These are phyloP conservation scores for Phialophora expanda DNA, from an alignment of 2,329 filamentous ascomycete species.

Conservation along the genomic window DNA sequence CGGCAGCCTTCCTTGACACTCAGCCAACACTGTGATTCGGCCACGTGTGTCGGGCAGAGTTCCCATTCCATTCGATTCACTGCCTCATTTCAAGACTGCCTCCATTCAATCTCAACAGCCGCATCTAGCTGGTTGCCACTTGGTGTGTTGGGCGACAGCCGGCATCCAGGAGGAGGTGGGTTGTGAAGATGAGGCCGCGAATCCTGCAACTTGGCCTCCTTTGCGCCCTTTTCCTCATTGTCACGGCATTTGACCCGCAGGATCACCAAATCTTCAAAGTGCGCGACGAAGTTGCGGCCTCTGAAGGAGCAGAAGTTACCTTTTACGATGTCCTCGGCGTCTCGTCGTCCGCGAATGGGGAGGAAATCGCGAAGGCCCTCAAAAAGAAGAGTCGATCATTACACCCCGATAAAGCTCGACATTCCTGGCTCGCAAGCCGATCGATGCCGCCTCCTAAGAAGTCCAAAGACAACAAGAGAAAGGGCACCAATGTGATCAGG, in stretches of 20 bases:
- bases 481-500: conserved; percentile 70
- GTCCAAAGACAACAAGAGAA: conserved; percentile 60
- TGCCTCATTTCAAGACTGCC: conserved; percentile 16
- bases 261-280: conserved; percentile 98
- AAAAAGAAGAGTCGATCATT: conserved; percentile 81
- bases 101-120: conserved; percentile 1
- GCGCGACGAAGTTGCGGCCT: conserved; percentile 78
- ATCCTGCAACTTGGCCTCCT: conserved; percentile 68
- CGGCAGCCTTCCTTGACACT: conserved; percentile 17
- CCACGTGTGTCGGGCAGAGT: conserved; percentile 34
- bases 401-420: conserved; percentile 95
- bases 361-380: conserved; percentile 93
- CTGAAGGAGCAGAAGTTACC: conserved; percentile 77
- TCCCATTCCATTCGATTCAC: conserved; percentile 23
- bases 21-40: conserved; percentile 28
- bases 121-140: conserved; percentile 7
- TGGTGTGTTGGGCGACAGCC: conserved; percentile 8
- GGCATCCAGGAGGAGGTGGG: conserved; percentile 2
- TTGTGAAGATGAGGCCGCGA: conserved; percentile 70
- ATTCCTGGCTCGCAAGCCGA: conserved; percentile 75
- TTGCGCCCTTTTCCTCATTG: conserved; percentile 69
- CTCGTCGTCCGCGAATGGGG: conserved; percentile 71
- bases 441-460: conserved; percentile 60
- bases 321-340: conserved; percentile 95
- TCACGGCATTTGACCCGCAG: conserved; percentile 70